Evolutionary conservation across 2,329 filamentous ascomycete genomes (phyloP), one percentile per base, ranked within the genome.

Genomic region (Westerdykella aurantiaca): DNA sequence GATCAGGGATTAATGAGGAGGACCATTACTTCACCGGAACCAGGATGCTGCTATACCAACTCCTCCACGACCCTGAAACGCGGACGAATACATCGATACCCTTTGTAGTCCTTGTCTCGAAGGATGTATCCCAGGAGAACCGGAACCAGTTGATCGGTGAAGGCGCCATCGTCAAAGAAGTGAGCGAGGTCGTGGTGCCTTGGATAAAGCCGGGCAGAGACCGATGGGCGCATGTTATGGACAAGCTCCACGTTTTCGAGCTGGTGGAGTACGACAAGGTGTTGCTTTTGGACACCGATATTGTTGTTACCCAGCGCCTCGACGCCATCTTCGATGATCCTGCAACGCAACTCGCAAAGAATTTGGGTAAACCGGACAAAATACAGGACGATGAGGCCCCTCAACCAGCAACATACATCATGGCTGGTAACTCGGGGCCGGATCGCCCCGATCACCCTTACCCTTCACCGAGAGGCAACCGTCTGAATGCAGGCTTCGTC

Each of bases 201-300:
- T 57, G 56, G 42, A 58, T 72, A 16, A 57, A 59, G 23, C 64
- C 66, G 0, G 63, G 63, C 5, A 59, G 68, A 5, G 53, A 58
- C 2, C 58, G 70, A 34, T n/a, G n/a, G n/a, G n/a, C n/a, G n/a
- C n/a, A n/a, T n/a, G n/a, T n/a, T n/a, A n/a, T n/a, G n/a, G n/a
- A n/a, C 17, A 73, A 73, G 53, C 60, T 74, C 12, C 64, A 68
- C 10, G 47, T 72, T 5, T 66, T 72, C 35, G 57, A 70, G 43
- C 58, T 70, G 58, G 66, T 62, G 4, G 51, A 72, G 39, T 74
- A 67, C 52, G 59, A 68, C 10, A 61, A 67, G 5, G 49, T 73
- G 21, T 58, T 71, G 13, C 72, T 71, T 50, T 54, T 73, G 47
- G 71, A 74, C 46, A 65, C 69, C 21, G 72, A 74, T 50, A 70